These are phyloP conservation scores for Garcileccinum viscosum DNA, from an alignment of 1,284 basidiomycete genomes.

Conservation along the genomic window DNA sequence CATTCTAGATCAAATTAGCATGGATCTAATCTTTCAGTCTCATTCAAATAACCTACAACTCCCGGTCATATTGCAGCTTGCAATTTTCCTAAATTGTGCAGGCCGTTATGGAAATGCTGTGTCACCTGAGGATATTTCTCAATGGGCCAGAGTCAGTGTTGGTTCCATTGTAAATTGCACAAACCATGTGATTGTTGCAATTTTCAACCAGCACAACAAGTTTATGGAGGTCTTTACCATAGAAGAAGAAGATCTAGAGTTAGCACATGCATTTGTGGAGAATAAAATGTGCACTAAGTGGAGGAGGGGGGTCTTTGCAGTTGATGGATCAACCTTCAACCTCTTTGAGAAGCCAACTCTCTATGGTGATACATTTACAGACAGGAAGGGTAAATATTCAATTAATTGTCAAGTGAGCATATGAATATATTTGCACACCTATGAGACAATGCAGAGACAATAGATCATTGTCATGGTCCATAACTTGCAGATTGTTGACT, in stretches of 20 bases:
- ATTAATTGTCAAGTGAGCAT: background rate
- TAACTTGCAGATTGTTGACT: background rate
- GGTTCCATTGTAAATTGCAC: background rate
- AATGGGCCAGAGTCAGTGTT: background rate
- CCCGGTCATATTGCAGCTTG: conserved; percentile 42
- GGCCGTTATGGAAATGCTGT: background rate
- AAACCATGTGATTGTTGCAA: background rate
- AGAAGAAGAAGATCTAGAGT: background rate
- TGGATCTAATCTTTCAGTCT: conserved; percentile 39
- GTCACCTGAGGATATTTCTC: background rate
- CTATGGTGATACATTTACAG: background rate
- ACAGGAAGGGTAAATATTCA: background rate
- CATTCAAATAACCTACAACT: conserved; percentile 38
- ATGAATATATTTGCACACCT: too few species aligned
- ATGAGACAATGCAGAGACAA: too few species aligned
- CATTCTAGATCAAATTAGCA: conserved; percentile 3
- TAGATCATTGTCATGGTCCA: background rate
- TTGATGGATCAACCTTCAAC: background rate
- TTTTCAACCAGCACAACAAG: background rate
- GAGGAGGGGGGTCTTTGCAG: background rate
- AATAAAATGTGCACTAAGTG: background rate
- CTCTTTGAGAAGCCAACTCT: background rate
- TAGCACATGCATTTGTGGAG: background rate
- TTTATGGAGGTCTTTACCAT: background rate
- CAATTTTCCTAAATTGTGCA: background rate